phyloP scores from a whole-genome alignment of 306 rosid species.

The Comarum palustre region DNA sequence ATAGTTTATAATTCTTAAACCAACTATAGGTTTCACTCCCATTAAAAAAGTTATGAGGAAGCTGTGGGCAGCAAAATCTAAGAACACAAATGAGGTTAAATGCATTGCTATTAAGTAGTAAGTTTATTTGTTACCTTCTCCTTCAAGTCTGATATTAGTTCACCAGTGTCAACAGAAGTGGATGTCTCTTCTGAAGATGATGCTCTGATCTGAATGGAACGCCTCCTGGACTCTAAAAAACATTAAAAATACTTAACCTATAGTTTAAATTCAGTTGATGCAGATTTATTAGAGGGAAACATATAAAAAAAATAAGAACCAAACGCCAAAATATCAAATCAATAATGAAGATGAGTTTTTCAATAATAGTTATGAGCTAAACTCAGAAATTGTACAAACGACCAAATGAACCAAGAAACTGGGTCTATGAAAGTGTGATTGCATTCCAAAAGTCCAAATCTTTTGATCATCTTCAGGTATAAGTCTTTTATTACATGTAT shows the following conservation, averaged over 20 bases:
- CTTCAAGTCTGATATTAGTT: constrained; percentile 81
- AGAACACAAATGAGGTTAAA: neutral
- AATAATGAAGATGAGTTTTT: neutral
- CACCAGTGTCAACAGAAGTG: constrained; percentile 54
- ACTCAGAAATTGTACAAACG: neutral
- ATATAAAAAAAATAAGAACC: neutral
- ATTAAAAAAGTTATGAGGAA: neutral
- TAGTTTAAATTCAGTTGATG: neutral
- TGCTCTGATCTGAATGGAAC: constrained; percentile 60
- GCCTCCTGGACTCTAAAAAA: constrained; percentile 52
- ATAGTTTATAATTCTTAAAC: constrained; percentile 5
- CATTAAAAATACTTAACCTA: constrained; percentile 5
- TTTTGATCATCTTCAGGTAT: neutral
- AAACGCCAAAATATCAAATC: neutral
- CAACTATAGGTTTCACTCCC: neutral
- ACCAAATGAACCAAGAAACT: neutral
- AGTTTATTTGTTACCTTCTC: constrained; percentile 59
- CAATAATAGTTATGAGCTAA: neutral
- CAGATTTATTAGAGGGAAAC: neutral
- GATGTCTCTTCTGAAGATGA: constrained; percentile 86
- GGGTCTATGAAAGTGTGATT: neutral
- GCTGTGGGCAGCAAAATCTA: neutral
- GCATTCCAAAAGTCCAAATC: constrained; percentile 3
- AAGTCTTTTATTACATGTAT: neutral
- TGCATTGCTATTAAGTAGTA: neutral